These are phyloP conservation scores for Sanghuangporus baumii DNA, from an alignment of 1,284 basidiomycete species.

Conservation along the genomic window DNA sequence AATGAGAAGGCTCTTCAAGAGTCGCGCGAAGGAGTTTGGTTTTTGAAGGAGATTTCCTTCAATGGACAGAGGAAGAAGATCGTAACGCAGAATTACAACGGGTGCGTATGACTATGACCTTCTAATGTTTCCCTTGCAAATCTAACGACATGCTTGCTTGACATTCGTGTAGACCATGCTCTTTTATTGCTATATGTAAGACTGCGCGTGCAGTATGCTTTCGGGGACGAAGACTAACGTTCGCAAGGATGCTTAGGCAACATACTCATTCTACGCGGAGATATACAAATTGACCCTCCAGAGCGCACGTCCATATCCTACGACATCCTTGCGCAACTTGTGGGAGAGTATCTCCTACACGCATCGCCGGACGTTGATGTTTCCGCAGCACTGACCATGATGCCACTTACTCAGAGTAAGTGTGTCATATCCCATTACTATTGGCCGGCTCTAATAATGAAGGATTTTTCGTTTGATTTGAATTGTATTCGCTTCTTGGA, in stretches of 20 bases:
- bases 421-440: constrained; percentile 14
- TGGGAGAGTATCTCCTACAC: constrained; percentile 77
- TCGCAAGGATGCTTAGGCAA: constrained; percentile 50
- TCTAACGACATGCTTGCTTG: not conserved
- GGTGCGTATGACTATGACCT: constrained; percentile 38
- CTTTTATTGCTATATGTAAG: constrained; percentile 83
- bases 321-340: constrained; percentile 73
- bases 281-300: constrained; percentile 64
- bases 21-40: constrained; percentile 67
- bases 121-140: not conserved
- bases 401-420: constrained; percentile 79
- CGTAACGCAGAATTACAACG: constrained; percentile 80
- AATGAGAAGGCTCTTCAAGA: constrained; percentile 22
- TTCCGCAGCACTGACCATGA: constrained; percentile 71
- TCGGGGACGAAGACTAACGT: constrained; percentile 17
- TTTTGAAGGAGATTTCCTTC: constrained; percentile 66
- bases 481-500: not conserved
- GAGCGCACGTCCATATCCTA: constrained; percentile 73
- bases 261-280: constrained; percentile 73
- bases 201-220: not conserved
- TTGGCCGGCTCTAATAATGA: not conserved
- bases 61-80: constrained; percentile 48
- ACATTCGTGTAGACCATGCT: constrained; percentile 62
- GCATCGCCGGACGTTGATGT: constrained; percentile 60
- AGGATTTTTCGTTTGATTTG: not conserved